Evolutionary conservation across 495 filamentous ascomycete species (phyloP).

Genomic region (Aspergillus campestris): DNA sequence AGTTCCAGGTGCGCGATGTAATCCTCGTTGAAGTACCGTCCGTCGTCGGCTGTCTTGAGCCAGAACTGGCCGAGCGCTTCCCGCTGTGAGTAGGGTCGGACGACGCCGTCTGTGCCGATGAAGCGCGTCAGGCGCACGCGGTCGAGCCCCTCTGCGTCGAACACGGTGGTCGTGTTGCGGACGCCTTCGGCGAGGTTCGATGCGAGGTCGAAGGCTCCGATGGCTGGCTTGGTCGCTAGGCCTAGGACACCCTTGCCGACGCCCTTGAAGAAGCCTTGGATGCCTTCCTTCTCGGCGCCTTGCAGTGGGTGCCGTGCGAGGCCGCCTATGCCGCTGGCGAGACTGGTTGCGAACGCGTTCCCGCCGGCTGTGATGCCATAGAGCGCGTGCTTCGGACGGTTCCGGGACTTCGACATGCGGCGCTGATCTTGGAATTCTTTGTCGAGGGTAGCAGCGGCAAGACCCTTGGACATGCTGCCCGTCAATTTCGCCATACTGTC

Average conservation of each 20-base stretch:
- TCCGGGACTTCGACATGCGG: conserved; percentile 85
- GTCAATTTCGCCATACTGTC: conserved; percentile 96
- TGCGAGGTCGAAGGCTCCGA: conserved; percentile 93
- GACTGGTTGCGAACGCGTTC: conserved; percentile 82
- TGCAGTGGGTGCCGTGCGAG: conserved; percentile 88
- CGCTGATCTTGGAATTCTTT: conserved; percentile 97
- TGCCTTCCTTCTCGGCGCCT: conserved; percentile 91
- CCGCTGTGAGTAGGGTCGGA: conserved; percentile 89
- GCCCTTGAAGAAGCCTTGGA: conserved; percentile 91
- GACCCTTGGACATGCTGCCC: conserved; percentile 90
- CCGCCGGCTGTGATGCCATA: conserved; percentile 95
- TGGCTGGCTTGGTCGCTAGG: conserved; percentile 89
- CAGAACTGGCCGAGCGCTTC: conserved; percentile 97
- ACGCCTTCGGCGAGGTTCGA: conserved; percentile 95
- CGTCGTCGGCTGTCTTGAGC: conserved; percentile 95
- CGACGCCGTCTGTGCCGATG: conserved; percentile 84
- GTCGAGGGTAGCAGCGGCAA: conserved; percentile 90
- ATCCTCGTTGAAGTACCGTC: conserved; percentile 93
- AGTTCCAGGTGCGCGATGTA: conserved; percentile 97
- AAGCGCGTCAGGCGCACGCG: conserved; percentile 87
- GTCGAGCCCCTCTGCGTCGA: conserved; percentile 88
- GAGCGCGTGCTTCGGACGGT: conserved; percentile 91
- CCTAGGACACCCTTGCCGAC: conserved; percentile 92
- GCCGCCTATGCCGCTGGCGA: conserved; percentile 90
- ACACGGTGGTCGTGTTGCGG: conserved; percentile 96